Evolutionary conservation across 1,139 yeast genomes (phyloP), one percentile per base, ranked within the genome.

Genomic region (Blastobotrys malaysiensis): DNA sequence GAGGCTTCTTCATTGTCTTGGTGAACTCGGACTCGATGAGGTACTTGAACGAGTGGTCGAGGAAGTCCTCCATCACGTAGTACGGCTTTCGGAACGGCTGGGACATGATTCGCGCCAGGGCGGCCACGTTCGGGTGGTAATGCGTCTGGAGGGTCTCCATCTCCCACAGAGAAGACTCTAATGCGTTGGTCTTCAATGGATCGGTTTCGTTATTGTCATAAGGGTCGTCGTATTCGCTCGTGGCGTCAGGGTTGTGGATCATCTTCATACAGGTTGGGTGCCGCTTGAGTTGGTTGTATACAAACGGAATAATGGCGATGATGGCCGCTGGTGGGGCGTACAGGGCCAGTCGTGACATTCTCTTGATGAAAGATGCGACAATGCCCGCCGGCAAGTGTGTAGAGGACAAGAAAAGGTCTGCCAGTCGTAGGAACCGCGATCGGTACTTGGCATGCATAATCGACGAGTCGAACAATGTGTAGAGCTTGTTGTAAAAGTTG

Each of bases 241-340:
- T 69, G 11, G 65, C 62, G 1, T 66, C 69, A 0, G 71, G 67
- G 48, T 82, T 77, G 65, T 93, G 99, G 48, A 93, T 77, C 80
- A 93, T 76, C 21, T 85, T 76, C 97, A 91, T 91, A 75, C 97
- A 90, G 3, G 93, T 81, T 45, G 98, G 97, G 70, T 93, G 97
- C 63, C 88, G 82, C 68, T 89, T 91, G 62, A 95, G 73, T 61
- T 90, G 77, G 69, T 93, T 93, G 72, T 93, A 93, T 20, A 90
- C 79, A 68, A 93, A 88, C n/a, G 99, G 99, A 27, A 93, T 79
- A 26, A 88, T 79, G 9, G 89, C 82, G 22, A 93, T 95, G 48
- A 88, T 83, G 1, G 97, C 97, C 0, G 96, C 81, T 1, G 98
- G 96, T 46, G 96, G 88, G 0, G 96, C 84, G n/a, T 81, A 77